These are phyloP conservation scores for Mycocalia duriaeana DNA, from an alignment of 1,284 basidiomycete species.

Conservation along the genomic window DNA sequence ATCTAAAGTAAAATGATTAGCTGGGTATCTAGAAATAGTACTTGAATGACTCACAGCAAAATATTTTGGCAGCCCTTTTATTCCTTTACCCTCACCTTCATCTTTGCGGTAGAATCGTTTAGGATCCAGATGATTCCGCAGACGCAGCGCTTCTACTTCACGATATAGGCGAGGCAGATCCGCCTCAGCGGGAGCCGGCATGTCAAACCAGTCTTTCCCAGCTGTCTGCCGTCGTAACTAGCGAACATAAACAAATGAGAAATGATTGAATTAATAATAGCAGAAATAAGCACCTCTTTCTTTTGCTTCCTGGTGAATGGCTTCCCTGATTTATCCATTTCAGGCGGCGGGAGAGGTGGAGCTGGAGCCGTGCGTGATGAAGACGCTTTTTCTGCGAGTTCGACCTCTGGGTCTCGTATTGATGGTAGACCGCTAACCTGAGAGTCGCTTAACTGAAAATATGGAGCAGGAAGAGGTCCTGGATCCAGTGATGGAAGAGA, in stretches of 20 bases:
- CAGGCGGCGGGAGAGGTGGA: slow-evolving; percentile 52
- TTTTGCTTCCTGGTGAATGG: slow-evolving; percentile 62
- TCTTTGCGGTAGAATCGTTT: slow-evolving; percentile 92
- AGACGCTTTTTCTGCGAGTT: slow-evolving; percentile 43
- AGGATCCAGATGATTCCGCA: slow-evolving; percentile 91
- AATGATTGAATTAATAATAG: too few species aligned
- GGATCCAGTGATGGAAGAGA: slow-evolving; percentile 64
- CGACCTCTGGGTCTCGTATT: slow-evolving; percentile 59
- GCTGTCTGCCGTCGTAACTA: slow-evolving; percentile 76
- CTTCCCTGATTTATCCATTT: slow-evolving; percentile 54
- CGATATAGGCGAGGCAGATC: slow-evolving; percentile 81
- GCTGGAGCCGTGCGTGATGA: slow-evolving; percentile 42
- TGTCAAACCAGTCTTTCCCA: slow-evolving; percentile 86
- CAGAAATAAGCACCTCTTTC: slow-evolving; percentile 62
- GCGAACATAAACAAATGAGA: too few species aligned
- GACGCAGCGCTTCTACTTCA: slow-evolving; percentile 88
- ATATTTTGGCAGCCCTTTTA: slow-evolving; percentile 82
- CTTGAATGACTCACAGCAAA: slow-evolving; percentile 66
- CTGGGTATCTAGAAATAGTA: slow-evolving; percentile 4
- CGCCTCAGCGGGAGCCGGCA: slow-evolving; percentile 79
- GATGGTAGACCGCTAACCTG: slow-evolving; percentile 39
- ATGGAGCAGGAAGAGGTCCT: slow-evolving; percentile 53
- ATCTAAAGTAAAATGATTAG: slow-evolving; percentile 40
- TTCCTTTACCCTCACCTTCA: slow-evolving; percentile 78
- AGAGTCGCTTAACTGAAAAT: slow-evolving; percentile 48